Evolutionary conservation across 305 asterid species (phyloP).

Genomic region (Withania somnifera): DNA sequence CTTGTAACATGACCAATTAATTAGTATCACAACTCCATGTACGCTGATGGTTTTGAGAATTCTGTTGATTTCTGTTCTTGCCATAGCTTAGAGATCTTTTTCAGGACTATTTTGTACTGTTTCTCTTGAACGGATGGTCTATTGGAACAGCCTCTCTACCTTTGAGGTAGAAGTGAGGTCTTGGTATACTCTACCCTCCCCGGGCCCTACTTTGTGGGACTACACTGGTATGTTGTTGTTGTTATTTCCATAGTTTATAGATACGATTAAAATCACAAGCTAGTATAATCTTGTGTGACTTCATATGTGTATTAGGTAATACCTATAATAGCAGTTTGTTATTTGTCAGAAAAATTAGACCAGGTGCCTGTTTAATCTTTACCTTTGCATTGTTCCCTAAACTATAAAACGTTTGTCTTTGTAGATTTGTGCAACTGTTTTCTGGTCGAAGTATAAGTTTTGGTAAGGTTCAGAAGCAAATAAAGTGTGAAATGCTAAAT

Average conservation of each 20-base stretch:
- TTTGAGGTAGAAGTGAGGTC: no score
- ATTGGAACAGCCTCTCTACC: no score
- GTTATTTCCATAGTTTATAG: not conserved
- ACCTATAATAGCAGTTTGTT: not conserved
- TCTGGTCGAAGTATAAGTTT: slow-evolving; percentile 46
- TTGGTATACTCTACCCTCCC: no score
- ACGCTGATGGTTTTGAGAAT: not conserved
- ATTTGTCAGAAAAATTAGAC: not conserved
- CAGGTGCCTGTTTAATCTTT: not conserved
- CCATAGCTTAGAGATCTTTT: no score
- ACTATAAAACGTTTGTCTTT: not conserved
- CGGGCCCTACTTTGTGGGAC: no score
- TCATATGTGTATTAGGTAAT: not conserved
- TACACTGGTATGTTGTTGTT: no score
- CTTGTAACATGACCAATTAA: not conserved
- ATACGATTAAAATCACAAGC: not conserved
- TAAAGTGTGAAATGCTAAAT: slow-evolving; percentile 47
- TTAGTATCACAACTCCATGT: not conserved
- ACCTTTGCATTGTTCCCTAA: not conserved
- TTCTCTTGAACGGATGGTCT: no score
- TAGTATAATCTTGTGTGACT: not conserved
- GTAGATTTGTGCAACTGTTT: slow-evolving; percentile 68
- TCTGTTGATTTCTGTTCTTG: not conserved
- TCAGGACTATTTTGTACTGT: no score
- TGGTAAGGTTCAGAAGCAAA: slow-evolving; percentile 67